Evolutionary conservation across 345 rosid genomes (phyloP).

Genomic region (Eucalyptus guilfoylei): DNA sequence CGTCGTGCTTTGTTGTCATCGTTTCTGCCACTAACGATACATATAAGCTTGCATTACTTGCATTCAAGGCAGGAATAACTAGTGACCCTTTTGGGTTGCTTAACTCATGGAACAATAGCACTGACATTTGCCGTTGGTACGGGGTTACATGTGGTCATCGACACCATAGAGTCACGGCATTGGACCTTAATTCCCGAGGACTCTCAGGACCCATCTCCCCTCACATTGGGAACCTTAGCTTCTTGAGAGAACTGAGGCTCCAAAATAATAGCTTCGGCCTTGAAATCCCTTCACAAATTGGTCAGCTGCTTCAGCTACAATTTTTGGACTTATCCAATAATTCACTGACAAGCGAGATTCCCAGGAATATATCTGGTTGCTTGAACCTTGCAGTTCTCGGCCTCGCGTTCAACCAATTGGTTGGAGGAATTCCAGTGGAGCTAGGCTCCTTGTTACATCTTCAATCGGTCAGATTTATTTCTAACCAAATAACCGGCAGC

Average conservation of each 20-base stretch:
- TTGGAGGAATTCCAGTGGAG: neutral
- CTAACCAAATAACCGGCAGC: neutral
- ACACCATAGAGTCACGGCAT: neutral
- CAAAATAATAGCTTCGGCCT: neutral
- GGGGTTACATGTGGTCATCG: neutral
- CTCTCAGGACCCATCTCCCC: neutral
- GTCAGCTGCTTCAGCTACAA: no score
- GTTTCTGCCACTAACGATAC: neutral
- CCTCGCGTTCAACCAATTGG: neutral
- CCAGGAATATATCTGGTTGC: neutral
- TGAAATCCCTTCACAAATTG: neutral
- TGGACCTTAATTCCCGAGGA: neutral
- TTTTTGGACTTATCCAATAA: neutral
- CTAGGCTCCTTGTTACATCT: neutral
- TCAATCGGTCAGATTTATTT: rapidly evolving
- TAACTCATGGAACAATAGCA: neutral
- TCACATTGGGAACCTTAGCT: neutral
- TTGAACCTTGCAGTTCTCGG: neutral
- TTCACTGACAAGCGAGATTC: neutral
- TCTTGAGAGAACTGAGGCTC: neutral
- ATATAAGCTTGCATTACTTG: neutral
- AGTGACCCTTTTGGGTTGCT: neutral
- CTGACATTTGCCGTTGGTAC: neutral
- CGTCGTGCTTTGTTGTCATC: neutral
- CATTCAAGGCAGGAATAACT: neutral